Conservation (phyloP, 768 basidiomycete species). For the Kwoniella mangroviensis region DNA sequence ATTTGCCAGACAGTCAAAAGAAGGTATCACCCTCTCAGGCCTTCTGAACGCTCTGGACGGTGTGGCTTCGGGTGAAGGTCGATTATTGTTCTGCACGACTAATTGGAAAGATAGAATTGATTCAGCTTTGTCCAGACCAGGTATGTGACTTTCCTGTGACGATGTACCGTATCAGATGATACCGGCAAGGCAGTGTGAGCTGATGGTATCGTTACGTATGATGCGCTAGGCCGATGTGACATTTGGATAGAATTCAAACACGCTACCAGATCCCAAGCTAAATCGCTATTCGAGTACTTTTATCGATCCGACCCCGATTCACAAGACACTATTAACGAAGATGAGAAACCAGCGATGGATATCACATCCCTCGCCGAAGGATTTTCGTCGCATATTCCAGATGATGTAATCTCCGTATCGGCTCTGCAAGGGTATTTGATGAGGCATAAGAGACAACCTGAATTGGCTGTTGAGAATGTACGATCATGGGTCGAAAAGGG, state of each 20-base stretch:
- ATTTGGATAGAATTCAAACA: constrained; percentile 90
- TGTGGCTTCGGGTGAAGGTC: constrained; percentile 23
- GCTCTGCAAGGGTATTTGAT: constrained; percentile 84
- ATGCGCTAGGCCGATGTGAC: constrained; percentile 64
- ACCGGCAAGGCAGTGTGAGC: background rate
- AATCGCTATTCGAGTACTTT: constrained; percentile 36
- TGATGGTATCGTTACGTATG: background rate
- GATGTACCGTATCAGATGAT: background rate
- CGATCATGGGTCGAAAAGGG: constrained; percentile 71
- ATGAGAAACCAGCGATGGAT: background rate
- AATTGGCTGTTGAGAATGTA: constrained; percentile 73
- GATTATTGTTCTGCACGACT: constrained; percentile 20
- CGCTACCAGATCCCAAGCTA: constrained; percentile 69
- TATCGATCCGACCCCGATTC: constrained; percentile 13
- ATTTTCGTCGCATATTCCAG: constrained; percentile 70
- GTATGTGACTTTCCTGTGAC: background rate
- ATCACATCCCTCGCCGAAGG: constrained; percentile 61
- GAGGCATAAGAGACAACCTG: constrained; percentile 68
- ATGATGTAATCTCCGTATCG: constrained; percentile 72
- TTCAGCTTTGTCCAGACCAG: constrained; percentile 14
- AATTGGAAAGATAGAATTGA: constrained; percentile 12
- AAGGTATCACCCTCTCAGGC: constrained; percentile 15
- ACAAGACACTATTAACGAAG: background rate
- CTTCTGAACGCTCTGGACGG: constrained; percentile 27
- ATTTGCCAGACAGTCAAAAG: background rate